Base-by-base conservation (phyloP, 352 stramenopile species). In the Globisporangium megalacanthum region DNA sequence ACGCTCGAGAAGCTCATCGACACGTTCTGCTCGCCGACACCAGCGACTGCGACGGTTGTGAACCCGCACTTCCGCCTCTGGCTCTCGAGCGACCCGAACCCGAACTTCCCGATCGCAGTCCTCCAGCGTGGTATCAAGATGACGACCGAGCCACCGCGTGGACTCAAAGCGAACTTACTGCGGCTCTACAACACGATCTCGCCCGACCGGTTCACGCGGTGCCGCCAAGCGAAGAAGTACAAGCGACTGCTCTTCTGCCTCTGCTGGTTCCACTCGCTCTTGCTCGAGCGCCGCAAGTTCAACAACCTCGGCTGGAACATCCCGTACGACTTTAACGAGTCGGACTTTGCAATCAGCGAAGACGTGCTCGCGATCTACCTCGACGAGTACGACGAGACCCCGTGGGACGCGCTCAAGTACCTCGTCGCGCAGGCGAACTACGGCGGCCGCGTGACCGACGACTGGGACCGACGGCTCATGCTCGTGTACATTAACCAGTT, bases 301-400 rank as follows among this genome's bases (percentile, higher is more conserved):
- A 98, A 97, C 64, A 94, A 96, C 33, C 75, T 98, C 1, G 95
- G 95, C 8, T 98, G 96, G 90, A 98, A 98, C 67, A 97, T 98
- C 22, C 95, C 94, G 20, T 99, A 98, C 75, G 95, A 98, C 53
- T 98, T 98, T 55, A 98, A 99, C 65, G 94, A 98, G 61, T 94
- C 88, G 5, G 95, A 98, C 72, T 98, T 98, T 73, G 79, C 86
- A 15, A 98, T 98, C 62, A 98, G 89, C 56, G 91, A 98, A 54
- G 93, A 98, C 60, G 88, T 98, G 29, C 68, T 98, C 33, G 90
- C 92, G 11, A 97, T 98, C 41, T 98, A 98, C 66, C 70, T 98
- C 19, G 83, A 95, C 54, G 80, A 94, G 63, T 96, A 97, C 63
- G 88, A 94, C 37, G 89, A 97, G 35, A 97, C 88, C 4, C 90